Base-by-base conservation (phyloP, 257 asterid genomes). In the Penstemon davidsonii region DNA sequence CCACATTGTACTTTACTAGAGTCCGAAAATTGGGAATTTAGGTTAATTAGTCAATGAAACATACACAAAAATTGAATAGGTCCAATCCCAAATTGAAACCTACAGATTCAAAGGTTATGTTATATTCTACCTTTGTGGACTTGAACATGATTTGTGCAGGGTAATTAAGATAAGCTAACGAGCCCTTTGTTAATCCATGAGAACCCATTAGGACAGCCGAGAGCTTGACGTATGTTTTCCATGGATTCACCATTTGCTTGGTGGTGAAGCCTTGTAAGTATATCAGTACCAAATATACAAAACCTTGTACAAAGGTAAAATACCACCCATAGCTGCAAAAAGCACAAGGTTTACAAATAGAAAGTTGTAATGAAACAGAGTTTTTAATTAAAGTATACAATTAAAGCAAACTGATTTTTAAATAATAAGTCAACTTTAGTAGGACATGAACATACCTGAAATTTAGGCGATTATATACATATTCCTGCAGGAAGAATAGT, bases 81-180 rank as follows among this genome's bases (percentile, higher is more conserved):
- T 66, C 69, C 33, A 62, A 62, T 7, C 67, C 53, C 15, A 4
- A 11, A 62, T 39, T 18, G 15, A 43, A 43, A 41, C 10, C 15
- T n/a, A 44, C 8, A 37, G 59, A 47, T 8, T 38, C 38, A 46
- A 8, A 42, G 11, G 46, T 43, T 49, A 46, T 6, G 47, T 37
- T 0, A 0, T 40, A 46, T 5, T 33, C 56, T 81, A 92, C 98
- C 97, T 90, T 92, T 41, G 98, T 92, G 61, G 98, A 92, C 73
- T 92, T 92, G 58, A 88, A 92, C 97, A 92, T 92, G 77, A 92
- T 90, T 62, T 92, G 98, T 51, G 98, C 98, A 0, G 98, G 98
- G 69, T 92, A 92, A 59, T 92, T 90, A 58, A 92, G 95, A 78
- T 86, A 92, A 43, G 97, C 97, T 63, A 92, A 84, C 6, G 97